These are phyloP conservation scores for Neurospora sp. DNA, from an alignment of 495 filamentous ascomycete species.

Conservation along the genomic window DNA sequence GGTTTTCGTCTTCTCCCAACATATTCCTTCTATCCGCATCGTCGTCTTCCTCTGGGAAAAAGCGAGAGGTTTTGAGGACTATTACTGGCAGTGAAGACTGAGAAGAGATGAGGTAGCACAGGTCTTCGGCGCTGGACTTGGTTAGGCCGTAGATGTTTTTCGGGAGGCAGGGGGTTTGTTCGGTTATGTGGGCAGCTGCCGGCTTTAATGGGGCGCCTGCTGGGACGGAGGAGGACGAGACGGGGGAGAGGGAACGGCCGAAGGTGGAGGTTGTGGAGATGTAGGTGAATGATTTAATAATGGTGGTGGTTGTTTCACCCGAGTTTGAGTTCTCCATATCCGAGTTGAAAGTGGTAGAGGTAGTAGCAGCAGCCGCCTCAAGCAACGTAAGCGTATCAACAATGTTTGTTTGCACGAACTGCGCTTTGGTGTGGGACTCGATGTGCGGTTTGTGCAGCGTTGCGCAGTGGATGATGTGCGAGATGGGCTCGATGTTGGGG, in stretches of 20 bases:
- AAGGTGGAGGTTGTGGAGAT: slow-evolving; percentile 24
- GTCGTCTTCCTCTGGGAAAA: slow-evolving; percentile 25
- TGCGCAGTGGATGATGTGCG: slow-evolving; percentile 21
- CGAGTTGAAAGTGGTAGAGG: neutral
- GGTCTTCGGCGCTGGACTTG: slow-evolving; percentile 19
- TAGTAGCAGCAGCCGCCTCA: slow-evolving; percentile 1
- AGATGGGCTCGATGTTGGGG: neutral
- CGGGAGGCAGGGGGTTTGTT: slow-evolving; percentile 8
- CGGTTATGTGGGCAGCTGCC: slow-evolving; percentile 17
- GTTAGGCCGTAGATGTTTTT: slow-evolving; percentile 26
- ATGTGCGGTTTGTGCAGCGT: slow-evolving; percentile 26
- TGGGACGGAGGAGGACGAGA: neutral
- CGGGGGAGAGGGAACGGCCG: slow-evolving; percentile 12
- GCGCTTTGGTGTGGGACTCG: slow-evolving; percentile 12
- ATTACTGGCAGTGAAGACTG: slow-evolving; percentile 6
- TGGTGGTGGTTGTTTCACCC: neutral
- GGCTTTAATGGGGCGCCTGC: slow-evolving; percentile 7
- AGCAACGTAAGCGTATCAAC: slow-evolving; percentile 15
- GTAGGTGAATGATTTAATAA: slow-evolving; percentile 18
- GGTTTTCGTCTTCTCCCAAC: slow-evolving; percentile 15
- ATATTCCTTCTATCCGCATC: slow-evolving; percentile 4
- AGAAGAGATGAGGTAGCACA: slow-evolving; percentile 12
- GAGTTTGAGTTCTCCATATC: neutral
- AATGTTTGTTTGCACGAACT: slow-evolving; percentile 20
- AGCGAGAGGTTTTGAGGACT: slow-evolving; percentile 19